Base-by-base conservation (phyloP, 1,284 basidiomycete species). In the Ceratobasidium sp. region DNA sequence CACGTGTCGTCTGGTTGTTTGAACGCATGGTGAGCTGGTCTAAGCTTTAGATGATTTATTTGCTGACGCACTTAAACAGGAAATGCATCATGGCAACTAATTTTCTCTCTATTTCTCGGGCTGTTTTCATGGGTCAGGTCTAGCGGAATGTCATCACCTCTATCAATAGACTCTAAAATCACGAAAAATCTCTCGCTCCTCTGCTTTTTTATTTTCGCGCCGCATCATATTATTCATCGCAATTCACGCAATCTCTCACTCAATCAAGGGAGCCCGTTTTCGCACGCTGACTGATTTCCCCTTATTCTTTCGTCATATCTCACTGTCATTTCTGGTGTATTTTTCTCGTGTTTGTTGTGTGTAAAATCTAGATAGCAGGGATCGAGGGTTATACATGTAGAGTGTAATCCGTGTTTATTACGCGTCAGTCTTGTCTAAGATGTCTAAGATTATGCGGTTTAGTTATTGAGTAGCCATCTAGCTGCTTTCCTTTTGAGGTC, bases 1-100 rank as follows among this genome's bases (percentile, higher is more conserved):
- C 93, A 0, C 94, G 94, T 82, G 93, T 94, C 81, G 94, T 94
- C 82, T 95, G 93, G 94, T 87, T 95, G 68, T 95, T 95, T 33
- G 71, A 75, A 23, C 71, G 71, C 28, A 75, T 56, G 46, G 93
- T 94, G 84, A 80, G 93, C 89, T 9, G 7, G 13, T 40, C 66
- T 64, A 28, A 26, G 9, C 20, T 57, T 12, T 4, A 33, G 33
- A 33, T 33, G 33, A 4, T 33, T 4, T 33, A 33, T 4, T 33
- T 33, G 52, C 23, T n/a, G 44, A 38, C 52, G 20, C 66, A 33
- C 28, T 69, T 56, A 44, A 48, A 56, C 33, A 78, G 77, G 65
- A 78, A 52, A 50, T 65, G 52, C 77, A 73, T 56, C 77, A 78
- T 38, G 48, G 71, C 50, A 75, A 75, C 57, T 73, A 62, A 6